A percentile compares a stretch with the other conserved stretches of the same genome.
These are phyloP conservation scores for Lipomyces yarrowii DNA, from an alignment of 1,139 yeast genomes.

Conservation along the genomic window DNA sequence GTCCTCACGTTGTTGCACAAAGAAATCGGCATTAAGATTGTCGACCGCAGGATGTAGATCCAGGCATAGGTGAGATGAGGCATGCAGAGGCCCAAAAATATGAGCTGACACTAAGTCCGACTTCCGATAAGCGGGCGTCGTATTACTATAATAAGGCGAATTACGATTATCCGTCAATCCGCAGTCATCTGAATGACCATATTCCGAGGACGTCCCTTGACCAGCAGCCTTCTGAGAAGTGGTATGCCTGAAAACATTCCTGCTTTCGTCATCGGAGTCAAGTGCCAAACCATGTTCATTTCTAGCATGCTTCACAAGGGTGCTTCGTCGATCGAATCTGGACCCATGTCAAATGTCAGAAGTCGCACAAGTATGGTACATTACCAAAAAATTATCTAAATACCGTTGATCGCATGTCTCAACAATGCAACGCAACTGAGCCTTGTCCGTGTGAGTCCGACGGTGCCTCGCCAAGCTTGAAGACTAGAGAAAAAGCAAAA, in stretches of 20 bases:
- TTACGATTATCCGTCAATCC: neutral
- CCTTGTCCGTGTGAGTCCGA: conserved; percentile 15
- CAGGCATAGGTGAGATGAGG: neutral
- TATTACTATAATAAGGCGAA: neutral
- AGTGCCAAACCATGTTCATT: conserved; percentile 4
- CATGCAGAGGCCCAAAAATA: neutral
- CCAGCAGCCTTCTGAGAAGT: neutral
- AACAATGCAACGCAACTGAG: conserved; percentile 7
- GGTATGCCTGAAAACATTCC: neutral
- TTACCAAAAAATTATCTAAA: neutral
- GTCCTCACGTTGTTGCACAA: neutral
- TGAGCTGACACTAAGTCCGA: neutral
- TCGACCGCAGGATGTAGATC: neutral
- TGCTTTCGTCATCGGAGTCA: conserved; percentile 5
- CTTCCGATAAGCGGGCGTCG: neutral
- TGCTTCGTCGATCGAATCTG: neutral
- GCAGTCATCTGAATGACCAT: neutral
- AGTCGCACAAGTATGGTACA: neutral
- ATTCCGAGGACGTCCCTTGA: neutral
- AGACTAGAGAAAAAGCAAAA: conserved; percentile 13
- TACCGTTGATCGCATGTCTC: conserved; percentile 4
- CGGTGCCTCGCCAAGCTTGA: conserved; percentile 29
- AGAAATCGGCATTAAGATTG: neutral
- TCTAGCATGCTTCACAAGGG: conserved; percentile 8
- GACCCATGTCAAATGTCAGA: neutral